Evolutionary conservation across 371 early-diverging fungal genomes (phyloP), one percentile per base, ranked within the genome.

Genomic region (Entomophthora muscae): DNA sequence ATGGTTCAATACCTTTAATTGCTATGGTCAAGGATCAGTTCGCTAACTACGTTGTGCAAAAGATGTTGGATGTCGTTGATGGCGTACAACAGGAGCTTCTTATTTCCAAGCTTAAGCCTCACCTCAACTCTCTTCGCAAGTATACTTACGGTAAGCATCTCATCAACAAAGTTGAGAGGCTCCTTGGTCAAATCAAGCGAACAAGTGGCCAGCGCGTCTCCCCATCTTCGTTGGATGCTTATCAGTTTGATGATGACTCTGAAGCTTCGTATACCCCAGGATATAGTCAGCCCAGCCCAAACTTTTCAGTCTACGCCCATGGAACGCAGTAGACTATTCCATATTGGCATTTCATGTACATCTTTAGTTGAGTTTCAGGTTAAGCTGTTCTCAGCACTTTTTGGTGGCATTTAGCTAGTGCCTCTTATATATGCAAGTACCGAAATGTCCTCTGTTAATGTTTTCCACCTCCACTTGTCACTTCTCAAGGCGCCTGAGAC

Each of bases 31-130:
- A 90, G 73, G 99, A 99, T 77, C 98, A 98, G 78, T 99, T 91
- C 74, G 99, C 98, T 62, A 99, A 99, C 75, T 99, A 99, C 75
- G 99, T 99, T 17, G 93, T 99, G 33, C 99, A 99, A 72, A 95
- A 98, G 71, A 93, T 98, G 91, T 77, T 98, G 63, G 99, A 99
- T 71, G 91, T 95, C 54, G 91, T 90, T 2, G 89, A 89, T 66
- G 90, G 84, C 28, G 83, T 84, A 30, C 92, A 95, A 74, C 80
- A 88, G 28, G 89, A 89, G 53, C 64, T 87, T 24, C 77, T 97
- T 21, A 77, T 97, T n/a, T 72, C 76, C 66, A 86, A 85, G 75
- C 90, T 96, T 73, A 86, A 85, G 68, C 94, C 94, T 24, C 93
- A 95, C 65, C 70, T 95, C 63, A 83, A 83, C 57, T 84, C 89